Base-by-base conservation (phyloP, 2,329 filamentous ascomycete genomes). In the Phaeosphaeria sp. region DNA sequence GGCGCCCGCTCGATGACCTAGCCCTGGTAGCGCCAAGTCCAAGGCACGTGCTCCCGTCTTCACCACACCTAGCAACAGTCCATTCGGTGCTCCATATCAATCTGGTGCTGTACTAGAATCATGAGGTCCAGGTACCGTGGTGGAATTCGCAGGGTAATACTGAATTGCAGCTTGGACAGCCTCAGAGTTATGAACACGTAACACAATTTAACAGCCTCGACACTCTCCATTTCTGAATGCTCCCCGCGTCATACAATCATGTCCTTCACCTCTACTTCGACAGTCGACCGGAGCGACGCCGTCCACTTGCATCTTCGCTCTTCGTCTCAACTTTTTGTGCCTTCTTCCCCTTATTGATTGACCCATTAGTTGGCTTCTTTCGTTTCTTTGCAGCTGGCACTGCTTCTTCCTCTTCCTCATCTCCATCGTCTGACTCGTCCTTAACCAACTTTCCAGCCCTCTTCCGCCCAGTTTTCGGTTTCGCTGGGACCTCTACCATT, bases 381-480 rank as follows among this genome's bases (percentile, higher is more conserved):
- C 63, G 65, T 54, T 67, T 75, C 60, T 76, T 74, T 6, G 60
- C 11, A 7, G 49, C 64, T 18, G 69, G 60, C 6, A 50, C 46
- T 10, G 58, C 50, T 30, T 66, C 62, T 33, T 62, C 77, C 22
- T 20, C 76, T 22, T 18, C 50, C 9, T 81, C 78, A 1, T 69
- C 64, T 13, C 17, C 36, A 17, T 64, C 62, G 3, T 68, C 59
- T 42, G 52, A 53, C 18, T 66, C 66, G 6, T 63, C 59, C 25
- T 74, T 64, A 10, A 52, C 50, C 20, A 60, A 49, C 9, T 66
- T 58, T 13, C 64, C 58, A 21, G 51, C 46, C 36, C 66, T 69
- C 57, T 71, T 72, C 17, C 60, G 57, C 50, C 62, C 67, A 47
- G 65, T 58, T 46, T 67, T 72, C 7, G 67, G 54, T 49, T 66